A percentile compares a stretch with the other conserved stretches of the same genome.
Conservation (phyloP, 2,329 filamentous ascomycete species). For the Fusarium sp. region DNA sequence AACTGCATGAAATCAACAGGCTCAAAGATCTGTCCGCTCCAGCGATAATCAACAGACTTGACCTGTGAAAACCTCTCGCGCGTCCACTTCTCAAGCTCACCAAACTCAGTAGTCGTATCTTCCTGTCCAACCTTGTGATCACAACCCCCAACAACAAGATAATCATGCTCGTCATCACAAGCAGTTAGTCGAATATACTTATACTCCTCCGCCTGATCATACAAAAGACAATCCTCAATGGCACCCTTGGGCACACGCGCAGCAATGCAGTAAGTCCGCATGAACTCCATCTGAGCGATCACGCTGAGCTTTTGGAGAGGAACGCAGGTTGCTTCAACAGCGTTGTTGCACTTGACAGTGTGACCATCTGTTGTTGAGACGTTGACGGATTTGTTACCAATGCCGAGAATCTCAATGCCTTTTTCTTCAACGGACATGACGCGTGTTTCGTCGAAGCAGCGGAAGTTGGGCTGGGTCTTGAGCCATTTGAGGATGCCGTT, state of each 20-base stretch:
- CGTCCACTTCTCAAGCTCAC: conserved; percentile 64
- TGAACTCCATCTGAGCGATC: conserved; percentile 64
- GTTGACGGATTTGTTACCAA: conserved; percentile 54
- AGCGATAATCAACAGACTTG: conserved; percentile 63
- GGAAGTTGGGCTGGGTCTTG: conserved; percentile 62
- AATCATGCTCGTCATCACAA: conserved; percentile 65
- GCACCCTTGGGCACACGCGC: conserved; percentile 63
- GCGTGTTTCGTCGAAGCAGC: conserved; percentile 63
- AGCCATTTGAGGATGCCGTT: conserved; percentile 64
- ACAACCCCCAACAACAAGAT: conserved; percentile 66
- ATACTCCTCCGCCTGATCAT: conserved; percentile 66
- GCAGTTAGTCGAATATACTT: conserved; percentile 66
- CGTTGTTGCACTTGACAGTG: conserved; percentile 60
- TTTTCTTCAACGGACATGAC: conserved; percentile 61
- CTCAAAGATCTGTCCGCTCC: conserved; percentile 69
- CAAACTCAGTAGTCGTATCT: conserved; percentile 57
- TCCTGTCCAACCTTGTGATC: conserved; percentile 70
- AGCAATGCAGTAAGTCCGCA: conserved; percentile 68
- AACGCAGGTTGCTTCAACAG: conserved; percentile 66
- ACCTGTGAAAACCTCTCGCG: conserved; percentile 64
- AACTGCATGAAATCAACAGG: conserved; percentile 66
- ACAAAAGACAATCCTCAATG: conserved; percentile 66
- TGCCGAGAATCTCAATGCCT: conserved; percentile 46
- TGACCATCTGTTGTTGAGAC: conserved; percentile 60
- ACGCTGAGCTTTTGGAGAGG: conserved; percentile 67